Base-by-base conservation (phyloP, 2,329 filamentous ascomycete species). In the Ampelomyces quisqualis region DNA sequence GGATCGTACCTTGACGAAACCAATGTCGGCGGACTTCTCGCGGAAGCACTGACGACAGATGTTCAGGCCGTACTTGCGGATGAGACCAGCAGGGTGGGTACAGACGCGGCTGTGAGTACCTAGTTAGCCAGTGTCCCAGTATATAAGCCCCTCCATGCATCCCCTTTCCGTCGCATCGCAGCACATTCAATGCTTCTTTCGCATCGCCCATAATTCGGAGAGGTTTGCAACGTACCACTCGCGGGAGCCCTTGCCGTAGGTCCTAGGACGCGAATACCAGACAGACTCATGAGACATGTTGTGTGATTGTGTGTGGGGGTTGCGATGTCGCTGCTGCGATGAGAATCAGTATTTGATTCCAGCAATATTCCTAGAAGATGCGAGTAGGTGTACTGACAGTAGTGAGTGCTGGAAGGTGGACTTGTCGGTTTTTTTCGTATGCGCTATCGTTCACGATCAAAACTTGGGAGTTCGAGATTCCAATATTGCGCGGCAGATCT, bases 11-110 rank as follows among this genome's bases (percentile, higher is more conserved):
- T 85, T 84, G 72, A 76, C 72, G 76, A 85, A 85, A 62, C 81
- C 81, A 69, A 85, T 84, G 71, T 85, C 81, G 67, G 70, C 68
- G 65, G 74, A 73, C 78, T 84, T 84, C 76, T 85, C 81, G 62
- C 81, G 72, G 78, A 85, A 85, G 78, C 81, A 84, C 73, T 81
- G 77, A 77, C 81, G 79, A 78, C 81, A 84, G 75, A 84, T 82
- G 70, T 95, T 89, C 67, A 96, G 82, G 72, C 93, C 91, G 80
- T 98, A 98, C 81, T 98, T 98, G 81, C 93, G 90, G 84, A 98
- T 95, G 65, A 98, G 85, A 94, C 93, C 93, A 70, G 93, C 91
- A 72, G 82, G 85, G 87, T 98, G 91, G 72, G 90, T 89, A 88
- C 84, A 88, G 72, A 87, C 84, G 70, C 84, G 85, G 80, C 84